Evolutionary conservation across 441 rosid genomes (phyloP), one percentile per base, ranked within the genome.

Genomic region (Euphorbia schlechtendalii): DNA sequence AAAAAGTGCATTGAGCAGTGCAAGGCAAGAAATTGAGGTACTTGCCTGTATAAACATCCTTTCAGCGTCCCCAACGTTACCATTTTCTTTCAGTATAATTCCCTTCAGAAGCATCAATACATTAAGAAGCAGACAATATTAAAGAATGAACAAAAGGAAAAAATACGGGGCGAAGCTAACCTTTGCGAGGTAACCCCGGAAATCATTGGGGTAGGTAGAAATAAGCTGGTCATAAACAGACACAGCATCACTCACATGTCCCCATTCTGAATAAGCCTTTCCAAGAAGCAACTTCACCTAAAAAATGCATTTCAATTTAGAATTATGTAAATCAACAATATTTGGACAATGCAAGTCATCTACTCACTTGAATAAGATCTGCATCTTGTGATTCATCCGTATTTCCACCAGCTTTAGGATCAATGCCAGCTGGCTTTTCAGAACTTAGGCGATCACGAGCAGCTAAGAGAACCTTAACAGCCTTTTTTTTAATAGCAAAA

Each of bases 11-110:
- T 59, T 59, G 22, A 22, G 30, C 17, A 58, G n/a, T 7, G 15
- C 30, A 25, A 24, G 22, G 8, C 51, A 34, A 5, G 32, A 53
- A 21, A 69, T 28, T 22, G 53, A 64, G 52, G 58, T 63, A 63
- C 81, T 84, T 73, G 88, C 98, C 75, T 92, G 98, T 56, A 92
- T 88, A 78, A 92, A 90, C 98, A 92, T 92, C 83, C 98, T 90
- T 84, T 86, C 96, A 22, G 98, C 94, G 57, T 85, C 96, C 69
- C 96, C 97, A 40, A 71, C 71, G 58, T 75, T 90, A 53, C 97
- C 94, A 68, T 88, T 86, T 78, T 90, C 94, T 83, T 84, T 90
- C 73, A 90, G 64, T 76, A 92, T 62, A 66, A 92, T 88, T 65
- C 98, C 98, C 98, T 92, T 77, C 68, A 74, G 58, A 75, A 71